phyloP scores from a whole-genome alignment of 176 grass and related monocot species.

The Elymus sibiricus region DNA sequence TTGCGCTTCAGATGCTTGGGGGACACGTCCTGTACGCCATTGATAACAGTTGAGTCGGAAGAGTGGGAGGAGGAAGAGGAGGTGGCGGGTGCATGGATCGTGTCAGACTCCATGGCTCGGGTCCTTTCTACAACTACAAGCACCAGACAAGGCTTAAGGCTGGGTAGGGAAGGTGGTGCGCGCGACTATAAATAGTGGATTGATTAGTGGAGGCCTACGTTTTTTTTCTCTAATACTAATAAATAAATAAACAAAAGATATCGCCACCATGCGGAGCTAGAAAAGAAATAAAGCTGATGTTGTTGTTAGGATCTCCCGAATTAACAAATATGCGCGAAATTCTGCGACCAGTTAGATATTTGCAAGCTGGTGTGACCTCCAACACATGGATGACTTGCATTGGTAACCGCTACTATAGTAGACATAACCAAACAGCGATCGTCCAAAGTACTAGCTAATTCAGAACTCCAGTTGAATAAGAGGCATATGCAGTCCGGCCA shows the following conservation, averaged over 20 bases:
- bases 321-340: background rate
- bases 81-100: constrained; percentile 38
- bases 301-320: background rate
- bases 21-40: constrained; percentile 17
- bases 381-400: background rate
- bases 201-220: background rate
- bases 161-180: background rate
- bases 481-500: background rate
- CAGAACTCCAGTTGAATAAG: background rate
- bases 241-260: background rate
- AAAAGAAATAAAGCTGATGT: background rate
- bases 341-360: background rate
- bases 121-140: background rate
- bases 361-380: background rate
- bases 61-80: constrained; percentile 26
- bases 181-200: constrained; percentile 41
- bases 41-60: constrained; percentile 23
- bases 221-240: background rate
- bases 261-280: background rate
- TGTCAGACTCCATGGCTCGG: constrained; percentile 35
- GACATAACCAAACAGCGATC: background rate
- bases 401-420: background rate
- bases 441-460: background rate
- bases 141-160: background rate
- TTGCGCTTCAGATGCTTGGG: constrained; percentile 25